Evolutionary conservation across 805 yeast genomes (phyloP).

Genomic region (Lipomyces sp.): DNA sequence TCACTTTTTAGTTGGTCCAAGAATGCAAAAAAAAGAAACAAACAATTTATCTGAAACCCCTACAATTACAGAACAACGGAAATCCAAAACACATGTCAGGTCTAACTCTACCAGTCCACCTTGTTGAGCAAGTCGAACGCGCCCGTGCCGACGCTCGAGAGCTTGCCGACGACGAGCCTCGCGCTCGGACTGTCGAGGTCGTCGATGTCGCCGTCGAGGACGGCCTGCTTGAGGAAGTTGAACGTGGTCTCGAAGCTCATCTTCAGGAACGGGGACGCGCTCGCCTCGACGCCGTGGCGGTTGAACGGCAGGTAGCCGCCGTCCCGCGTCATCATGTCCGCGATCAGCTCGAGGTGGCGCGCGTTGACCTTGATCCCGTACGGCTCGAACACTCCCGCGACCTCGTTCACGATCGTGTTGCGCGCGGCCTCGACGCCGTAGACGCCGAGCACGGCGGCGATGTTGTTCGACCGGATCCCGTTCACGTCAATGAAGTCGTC

Average conservation of each 20-base stretch:
- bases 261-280: slow-evolving; percentile 94
- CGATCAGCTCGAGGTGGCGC: slow-evolving; percentile 94
- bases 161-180: slow-evolving; percentile 85
- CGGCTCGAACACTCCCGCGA: slow-evolving; percentile 90
- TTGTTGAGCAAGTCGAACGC: slow-evolving; percentile 66
- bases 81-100: background rate
- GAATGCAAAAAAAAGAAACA: background rate
- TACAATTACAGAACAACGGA: background rate
- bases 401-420: slow-evolving; percentile 93
- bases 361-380: slow-evolving; percentile 90
- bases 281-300: slow-evolving; percentile 96
- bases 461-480: slow-evolving; percentile 86
- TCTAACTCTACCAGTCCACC: slow-evolving; percentile 2
- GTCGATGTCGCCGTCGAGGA: slow-evolving; percentile 86
- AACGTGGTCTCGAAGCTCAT: slow-evolving; percentile 99
- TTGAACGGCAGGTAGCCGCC: slow-evolving; percentile 95
- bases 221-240: slow-evolving; percentile 95
- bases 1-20: background rate
- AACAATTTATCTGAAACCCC: background rate
- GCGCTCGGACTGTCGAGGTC: slow-evolving; percentile 89
- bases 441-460: slow-evolving; percentile 80
- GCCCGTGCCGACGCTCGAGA: slow-evolving; percentile 93
- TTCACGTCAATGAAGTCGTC: slow-evolving; percentile 89
- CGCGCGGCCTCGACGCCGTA: slow-evolving; percentile 99
- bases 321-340: slow-evolving; percentile 99